Evolutionary conservation across 108 stramenopile genomes (phyloP), one percentile per base, ranked within the genome.

Genomic region (Nitzschia sp.): DNA sequence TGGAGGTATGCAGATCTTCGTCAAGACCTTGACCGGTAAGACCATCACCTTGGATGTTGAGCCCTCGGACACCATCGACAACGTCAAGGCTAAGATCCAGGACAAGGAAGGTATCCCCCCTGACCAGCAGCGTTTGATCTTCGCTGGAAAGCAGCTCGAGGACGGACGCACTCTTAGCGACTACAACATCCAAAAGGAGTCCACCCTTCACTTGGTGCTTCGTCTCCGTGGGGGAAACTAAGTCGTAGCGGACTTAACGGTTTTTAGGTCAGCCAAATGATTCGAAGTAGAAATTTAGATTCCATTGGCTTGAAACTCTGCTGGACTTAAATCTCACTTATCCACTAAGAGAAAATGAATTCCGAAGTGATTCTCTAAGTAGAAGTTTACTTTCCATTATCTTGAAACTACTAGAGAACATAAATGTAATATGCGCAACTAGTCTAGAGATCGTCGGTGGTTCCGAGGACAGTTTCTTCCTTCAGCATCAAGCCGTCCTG

Each of bases 161-260:
- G 99, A 98, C 68, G 97, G 97, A 58, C 93, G 97, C 23, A 98
- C 99, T 11, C 86, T 99, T 36, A 82, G 84, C 34, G 99, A 99
- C 73, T 99, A 99, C 97, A 99, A 99, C 85, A 99, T 99, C 83
- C 99, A 99, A 73, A 95, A 95, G 89, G 96, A 97, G 78, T 96
- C 95, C 34, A 96, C 95, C 6, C 85, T 97, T 6, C 98, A 99
- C 85, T 76, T 98, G 56, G 97, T 98, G 56, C 75, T 97, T 48
- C 94, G 98, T 68, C 88, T 99, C 26, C 88, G 97, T 61, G 96
- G 83, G 45, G 88, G 65, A 63, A 63, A 48, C 77, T 81, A 71
- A 60, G 89, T 92, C 58, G 88, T 92, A 85, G 90, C 89, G 72
- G 82, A n/a, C n/a, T n/a, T n/a, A n/a, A n/a, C n/a, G n/a, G n/a